A percentile compares a stretch with the other conserved stretches of the same genome.
These are phyloP conservation scores for Podospora pseudopauciseta DNA, from an alignment of 495 filamentous ascomycete species.

Conservation along the genomic window DNA sequence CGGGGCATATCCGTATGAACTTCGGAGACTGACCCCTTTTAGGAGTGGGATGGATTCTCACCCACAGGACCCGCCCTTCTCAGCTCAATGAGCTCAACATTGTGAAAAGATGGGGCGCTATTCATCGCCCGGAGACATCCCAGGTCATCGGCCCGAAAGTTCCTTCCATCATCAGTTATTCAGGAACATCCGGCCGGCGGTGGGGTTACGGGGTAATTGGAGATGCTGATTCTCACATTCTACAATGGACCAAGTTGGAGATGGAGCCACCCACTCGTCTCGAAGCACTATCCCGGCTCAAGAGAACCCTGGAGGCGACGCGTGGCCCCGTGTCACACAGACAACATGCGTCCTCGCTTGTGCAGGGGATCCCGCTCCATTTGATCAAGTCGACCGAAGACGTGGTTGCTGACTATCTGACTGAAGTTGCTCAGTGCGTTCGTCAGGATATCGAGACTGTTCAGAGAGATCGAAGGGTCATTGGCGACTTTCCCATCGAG, in stretches of 20 bases:
- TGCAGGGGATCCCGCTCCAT: constrained; percentile 2
- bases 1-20: not conserved
- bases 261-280: not conserved
- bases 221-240: not conserved
- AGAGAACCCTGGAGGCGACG: constrained; percentile 1
- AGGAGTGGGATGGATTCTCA: not conserved
- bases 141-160: not conserved
- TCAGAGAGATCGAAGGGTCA: not conserved
- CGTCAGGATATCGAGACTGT: not conserved
- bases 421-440: not conserved
- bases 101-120: not conserved
- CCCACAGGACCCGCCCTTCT: not conserved
- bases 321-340: not conserved
- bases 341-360: not conserved
- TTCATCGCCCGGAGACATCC: not conserved
- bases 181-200: not conserved
- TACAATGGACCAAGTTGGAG: constrained; percentile 1
- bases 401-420: not conserved
- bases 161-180: not conserved
- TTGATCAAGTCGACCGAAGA: not conserved
- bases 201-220: not conserved
- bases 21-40: not conserved
- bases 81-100: constrained; percentile 2
- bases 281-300: not conserved
- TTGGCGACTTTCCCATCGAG: not conserved